Base-by-base conservation (phyloP, 2,329 filamentous ascomycete species). In the Bipolaris oryzae region DNA sequence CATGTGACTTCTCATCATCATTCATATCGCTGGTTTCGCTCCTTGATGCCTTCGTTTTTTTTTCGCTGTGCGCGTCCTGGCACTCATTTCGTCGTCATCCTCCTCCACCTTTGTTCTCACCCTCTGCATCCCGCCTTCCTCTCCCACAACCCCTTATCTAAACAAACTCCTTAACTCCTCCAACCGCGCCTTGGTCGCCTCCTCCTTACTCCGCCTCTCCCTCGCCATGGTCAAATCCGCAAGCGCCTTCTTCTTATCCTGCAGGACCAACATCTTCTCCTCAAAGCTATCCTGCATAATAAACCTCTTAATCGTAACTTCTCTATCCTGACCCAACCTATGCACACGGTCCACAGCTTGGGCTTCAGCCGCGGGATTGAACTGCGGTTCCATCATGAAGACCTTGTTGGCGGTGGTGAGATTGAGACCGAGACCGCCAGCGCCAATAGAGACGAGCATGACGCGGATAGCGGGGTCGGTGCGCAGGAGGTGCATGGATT, bases 311-410 rank as follows among this genome's bases (percentile, higher is more conserved):
- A 92, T 96, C n/a, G 85, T 85, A 0, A 99, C 95, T 11, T 88
- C 85, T n/a, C 95, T 84, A 67, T 86, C 95, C 80, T 99, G 95
- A 0, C 95, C 75, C 0, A 77, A 53, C 7, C 75, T 62, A 50
- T 77, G 74, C 2, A 99, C 91, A 28, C 95, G 91, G 74, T 98
- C 95, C 7, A 98, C 85, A 1, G 95, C 95, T 77, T 99, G 95
- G 5, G 92, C 91, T 76, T 99, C 94, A 0, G 93, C 92, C 0
- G 92, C 93, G 0, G 95, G 95, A 70, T 99, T 99, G 80, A 94
- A 99, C 72, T 97, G 93, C 5, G 95, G 95, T 74, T 99, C 95
- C 94, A 99, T 98, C 68, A 98, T 90, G 74, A 95, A 98, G 13
- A 96, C 94, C 53, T 86, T 89, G 72, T 88, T 95, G 31, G 89